phyloP scores from a whole-genome alignment of 140 eudicot species.

The Oenanthe javanica region DNA sequence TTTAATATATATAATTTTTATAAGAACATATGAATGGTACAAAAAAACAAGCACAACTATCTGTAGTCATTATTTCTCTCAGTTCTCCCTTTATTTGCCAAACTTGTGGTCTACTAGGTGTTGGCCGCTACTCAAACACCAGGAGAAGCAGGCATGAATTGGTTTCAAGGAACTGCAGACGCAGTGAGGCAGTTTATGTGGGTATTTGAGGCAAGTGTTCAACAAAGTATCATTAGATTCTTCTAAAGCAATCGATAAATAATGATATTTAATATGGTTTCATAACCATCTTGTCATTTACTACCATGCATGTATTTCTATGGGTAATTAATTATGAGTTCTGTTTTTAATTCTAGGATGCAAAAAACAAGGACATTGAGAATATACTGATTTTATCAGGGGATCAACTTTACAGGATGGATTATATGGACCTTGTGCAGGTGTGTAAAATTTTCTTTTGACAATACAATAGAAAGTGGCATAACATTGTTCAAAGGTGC shows the following conservation, averaged over 20 bases:
- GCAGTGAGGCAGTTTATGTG: conserved; percentile 93
- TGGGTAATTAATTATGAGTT: background rate
- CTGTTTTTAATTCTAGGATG: conserved; percentile 47
- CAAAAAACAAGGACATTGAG: conserved; percentile 82
- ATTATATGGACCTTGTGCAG: conserved; percentile 88
- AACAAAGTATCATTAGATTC: background rate
- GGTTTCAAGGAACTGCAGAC: conserved; percentile 99
- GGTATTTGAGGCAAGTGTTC: conserved; percentile 75
- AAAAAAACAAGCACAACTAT: background rate
- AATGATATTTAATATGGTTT: background rate
- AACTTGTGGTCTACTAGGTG: conserved; percentile 40
- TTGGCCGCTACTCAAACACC: conserved; percentile 95
- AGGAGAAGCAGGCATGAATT: conserved; percentile 81
- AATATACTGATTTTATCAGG: conserved; percentile 81
- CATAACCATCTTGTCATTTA: background rate
- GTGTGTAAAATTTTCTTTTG: conserved; percentile 19
- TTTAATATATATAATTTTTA: background rate
- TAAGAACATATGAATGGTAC: background rate
- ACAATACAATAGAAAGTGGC: background rate
- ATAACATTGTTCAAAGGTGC: background rate
- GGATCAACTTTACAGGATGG: conserved; percentile 95
- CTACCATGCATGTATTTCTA: background rate
- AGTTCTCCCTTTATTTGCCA: background rate
- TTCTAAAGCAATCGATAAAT: background rate
- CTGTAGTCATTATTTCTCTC: background rate